Evolutionary conservation across 192 early-diverging fungal species (phyloP).

Genomic region (Coemansia sp.): DNA sequence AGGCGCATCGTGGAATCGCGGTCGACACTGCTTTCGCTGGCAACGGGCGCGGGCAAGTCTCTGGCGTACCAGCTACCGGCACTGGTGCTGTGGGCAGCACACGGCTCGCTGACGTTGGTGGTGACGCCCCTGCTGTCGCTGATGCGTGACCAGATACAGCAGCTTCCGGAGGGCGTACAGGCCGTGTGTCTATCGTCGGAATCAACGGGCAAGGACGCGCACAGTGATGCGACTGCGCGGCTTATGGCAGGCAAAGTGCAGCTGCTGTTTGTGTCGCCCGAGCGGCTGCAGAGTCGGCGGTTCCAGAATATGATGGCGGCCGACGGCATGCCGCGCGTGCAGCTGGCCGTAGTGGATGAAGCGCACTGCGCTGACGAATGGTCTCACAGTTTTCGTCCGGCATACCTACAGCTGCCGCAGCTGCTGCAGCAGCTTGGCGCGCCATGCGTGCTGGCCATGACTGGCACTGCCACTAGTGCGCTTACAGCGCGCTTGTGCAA

Average conservation of each 20-base stretch:
- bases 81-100: slow-evolving; percentile 51
- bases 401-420: slow-evolving; percentile 59
- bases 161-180: slow-evolving; percentile 56
- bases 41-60: slow-evolving; percentile 71
- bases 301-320: slow-evolving; percentile 55
- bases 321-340: slow-evolving; percentile 53
- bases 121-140: slow-evolving; percentile 77
- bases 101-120: slow-evolving; percentile 59
- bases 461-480: slow-evolving; percentile 66
- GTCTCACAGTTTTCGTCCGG: slow-evolving; percentile 79
- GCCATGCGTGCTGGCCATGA: slow-evolving; percentile 62
- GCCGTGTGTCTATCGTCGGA: slow-evolving; percentile 62
- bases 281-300: slow-evolving; percentile 60
- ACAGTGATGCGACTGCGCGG: slow-evolving; percentile 18
- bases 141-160: slow-evolving; percentile 79
- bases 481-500: slow-evolving; percentile 51
- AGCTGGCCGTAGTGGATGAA: slow-evolving; percentile 72
- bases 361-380: slow-evolving; percentile 82
- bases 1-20: slow-evolving; percentile 35
- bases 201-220: slow-evolving; percentile 7
- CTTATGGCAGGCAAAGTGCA: slow-evolving; percentile 54
- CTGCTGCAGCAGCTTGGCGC: slow-evolving; percentile 51
- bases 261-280: slow-evolving; percentile 72
- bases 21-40: slow-evolving; percentile 54
- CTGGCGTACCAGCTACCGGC: slow-evolving; percentile 74